A percentile compares a stretch with the other conserved stretches of the same genome.
Conservation (phyloP, 2,329 filamentous ascomycete genomes). For the Myriosclerotinia duriaeana region DNA sequence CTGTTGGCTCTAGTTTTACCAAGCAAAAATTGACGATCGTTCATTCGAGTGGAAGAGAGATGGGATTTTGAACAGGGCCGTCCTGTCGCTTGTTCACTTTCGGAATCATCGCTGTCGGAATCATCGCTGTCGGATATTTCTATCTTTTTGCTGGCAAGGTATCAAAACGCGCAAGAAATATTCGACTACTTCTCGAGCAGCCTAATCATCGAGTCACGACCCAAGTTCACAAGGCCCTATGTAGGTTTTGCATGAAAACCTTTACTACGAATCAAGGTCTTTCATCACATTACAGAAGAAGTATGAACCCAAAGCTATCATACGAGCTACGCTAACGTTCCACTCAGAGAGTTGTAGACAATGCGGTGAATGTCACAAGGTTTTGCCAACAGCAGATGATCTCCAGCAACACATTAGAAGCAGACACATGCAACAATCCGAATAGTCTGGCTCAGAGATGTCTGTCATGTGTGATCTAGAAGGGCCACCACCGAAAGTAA, state of each 20-base stretch:
- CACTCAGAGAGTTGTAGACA: background rate
- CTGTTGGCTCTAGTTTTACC: background rate
- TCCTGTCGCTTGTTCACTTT: background rate
- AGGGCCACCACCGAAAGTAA: no score
- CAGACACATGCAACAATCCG: background rate
- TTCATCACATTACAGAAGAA: background rate
- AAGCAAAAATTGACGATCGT: background rate
- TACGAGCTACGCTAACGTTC: background rate
- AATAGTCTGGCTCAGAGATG: background rate
- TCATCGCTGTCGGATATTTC: background rate
- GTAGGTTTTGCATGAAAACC: background rate
- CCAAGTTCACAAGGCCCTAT: background rate
- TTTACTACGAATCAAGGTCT: background rate
- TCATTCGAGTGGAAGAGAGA: background rate
- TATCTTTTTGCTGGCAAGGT: no score
- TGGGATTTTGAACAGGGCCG: background rate
- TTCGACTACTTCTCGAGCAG: background rate
- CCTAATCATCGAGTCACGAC: background rate
- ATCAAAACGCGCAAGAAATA: background rate
- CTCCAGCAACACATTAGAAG: background rate
- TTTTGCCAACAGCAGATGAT: background rate
- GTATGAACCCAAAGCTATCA: background rate
- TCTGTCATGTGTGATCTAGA: background rate
- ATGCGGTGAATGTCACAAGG: background rate
- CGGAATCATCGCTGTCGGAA: background rate